Percentiles rank a stretch among this genome's conserved stretches.
Conservation (phyloP, 2,329 filamentous ascomycete species). For the Chaetomium sp. region DNA sequence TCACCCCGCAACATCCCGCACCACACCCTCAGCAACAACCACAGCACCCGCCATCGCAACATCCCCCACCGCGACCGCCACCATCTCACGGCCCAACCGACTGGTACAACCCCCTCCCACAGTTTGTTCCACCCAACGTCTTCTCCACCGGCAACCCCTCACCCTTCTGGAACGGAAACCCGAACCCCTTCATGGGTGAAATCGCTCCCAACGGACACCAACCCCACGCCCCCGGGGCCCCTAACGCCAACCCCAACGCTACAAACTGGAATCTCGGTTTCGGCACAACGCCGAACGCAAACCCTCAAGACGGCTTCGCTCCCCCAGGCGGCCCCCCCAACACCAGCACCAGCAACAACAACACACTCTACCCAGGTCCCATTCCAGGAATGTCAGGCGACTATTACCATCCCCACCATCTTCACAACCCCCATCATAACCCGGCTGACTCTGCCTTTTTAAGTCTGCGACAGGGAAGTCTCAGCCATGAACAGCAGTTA, state of each 20-base stretch:
- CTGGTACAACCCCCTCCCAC: constrained; percentile 49
- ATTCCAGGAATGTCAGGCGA: neutral
- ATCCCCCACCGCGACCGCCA: constrained; percentile 36
- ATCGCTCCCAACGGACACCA: constrained; percentile 6
- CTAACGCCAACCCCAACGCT: neutral
- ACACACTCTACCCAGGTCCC: neutral
- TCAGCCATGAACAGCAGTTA: constrained; percentile 74
- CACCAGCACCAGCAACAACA: neutral
- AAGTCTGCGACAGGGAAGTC: constrained; percentile 55
- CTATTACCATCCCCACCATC: constrained; percentile 2
- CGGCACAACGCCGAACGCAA: neutral
- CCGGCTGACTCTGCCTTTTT: constrained; percentile 15
- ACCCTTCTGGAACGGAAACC: constrained; percentile 37
- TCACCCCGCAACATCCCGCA: constrained; percentile 30
- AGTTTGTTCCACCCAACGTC: constrained; percentile 47
- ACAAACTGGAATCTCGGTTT: constrained; percentile 2
- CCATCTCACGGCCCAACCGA: constrained; percentile 35
- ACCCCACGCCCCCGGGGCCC: constrained; percentile 4
- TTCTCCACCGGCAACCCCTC: constrained; percentile 37
- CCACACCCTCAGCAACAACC: constrained; percentile 21
- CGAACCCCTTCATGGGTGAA: constrained; percentile 22
- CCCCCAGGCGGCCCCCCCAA: neutral
- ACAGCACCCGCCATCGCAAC: constrained; percentile 30
- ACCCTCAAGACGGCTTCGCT: neutral
- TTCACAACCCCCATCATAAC: too few species aligned